Conservation (phyloP, 169 alveolate genomes). For the Plasmodium inui region DNA sequence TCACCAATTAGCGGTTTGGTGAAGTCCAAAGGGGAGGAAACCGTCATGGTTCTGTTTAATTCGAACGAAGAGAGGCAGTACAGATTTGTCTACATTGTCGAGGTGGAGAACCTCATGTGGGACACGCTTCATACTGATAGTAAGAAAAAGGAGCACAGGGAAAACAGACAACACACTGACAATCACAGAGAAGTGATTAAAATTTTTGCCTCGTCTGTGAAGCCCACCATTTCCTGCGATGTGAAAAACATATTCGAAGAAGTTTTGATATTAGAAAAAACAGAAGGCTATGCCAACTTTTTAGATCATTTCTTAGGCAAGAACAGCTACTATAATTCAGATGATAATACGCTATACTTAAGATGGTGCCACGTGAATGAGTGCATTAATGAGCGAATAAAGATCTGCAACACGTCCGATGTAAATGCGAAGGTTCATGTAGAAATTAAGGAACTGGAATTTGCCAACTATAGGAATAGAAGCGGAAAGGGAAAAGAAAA, state of each 20-base stretch:
- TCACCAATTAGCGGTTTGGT: slow-evolving; percentile 34
- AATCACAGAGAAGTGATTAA: slow-evolving; percentile 22
- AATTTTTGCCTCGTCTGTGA: slow-evolving; percentile 65
- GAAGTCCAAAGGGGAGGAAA: slow-evolving; percentile 64
- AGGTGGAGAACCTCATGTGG: slow-evolving; percentile 22
- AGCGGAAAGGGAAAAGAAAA: slow-evolving; percentile 3
- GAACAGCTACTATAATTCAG: slow-evolving; percentile 57
- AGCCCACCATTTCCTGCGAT: slow-evolving; percentile 57
- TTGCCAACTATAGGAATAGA: background rate
- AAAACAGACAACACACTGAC: background rate
- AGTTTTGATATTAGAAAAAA: slow-evolving; percentile 15
- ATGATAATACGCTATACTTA: slow-evolving; percentile 58
- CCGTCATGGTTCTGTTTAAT: slow-evolving; percentile 48
- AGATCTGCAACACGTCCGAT: slow-evolving; percentile 54
- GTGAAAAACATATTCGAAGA: slow-evolving; percentile 70
- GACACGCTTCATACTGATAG: background rate
- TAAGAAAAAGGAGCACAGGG: background rate
- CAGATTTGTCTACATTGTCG: slow-evolving; percentile 50
- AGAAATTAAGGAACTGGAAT: slow-evolving; percentile 46
- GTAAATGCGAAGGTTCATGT: slow-evolving; percentile 38
- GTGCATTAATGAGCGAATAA: slow-evolving; percentile 59
- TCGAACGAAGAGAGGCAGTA: slow-evolving; percentile 62
- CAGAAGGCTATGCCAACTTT: slow-evolving; percentile 14
- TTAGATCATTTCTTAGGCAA: slow-evolving; percentile 29
- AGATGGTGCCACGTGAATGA: slow-evolving; percentile 55